Evolutionary conservation across 2,329 filamentous ascomycete species (phyloP), one percentile per base, ranked within the genome.

Genomic region (Alternaria sp.): DNA sequence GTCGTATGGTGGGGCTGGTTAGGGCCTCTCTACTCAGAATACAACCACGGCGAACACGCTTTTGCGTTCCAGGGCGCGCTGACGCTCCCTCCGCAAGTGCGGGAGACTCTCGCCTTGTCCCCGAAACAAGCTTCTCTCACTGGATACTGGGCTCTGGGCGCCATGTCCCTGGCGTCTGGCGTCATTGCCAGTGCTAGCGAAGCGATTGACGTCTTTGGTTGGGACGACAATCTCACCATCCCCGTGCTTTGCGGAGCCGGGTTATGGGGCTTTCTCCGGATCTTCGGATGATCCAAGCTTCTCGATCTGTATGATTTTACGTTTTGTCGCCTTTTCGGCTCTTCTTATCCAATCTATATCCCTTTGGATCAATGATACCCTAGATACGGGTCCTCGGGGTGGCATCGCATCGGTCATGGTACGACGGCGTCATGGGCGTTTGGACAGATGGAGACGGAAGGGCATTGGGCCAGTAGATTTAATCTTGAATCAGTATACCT

Each of bases 151-250:
- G 95, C 95, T 1, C 83, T 98, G 36, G 90, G 88, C 4, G 82
- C 92, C 59, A 88, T 98, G 87, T 92, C 93, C 74, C 66, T 97
- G 39, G 92, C 91, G 81, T 94, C 94, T 7, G 95, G 95, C n/a
- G 80, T 98, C 43, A 88, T 94, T 54, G 95, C 93, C 42, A 92
- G 93, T 57, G 89, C 89, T 44, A 97, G 93, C 73, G 95, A 99
- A 80, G 91, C 94, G 16, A 85, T 97, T 46, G 93, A 99, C 80
- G 74, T 98, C 0, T 97, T 93, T 76, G 92, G 93, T 48, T 94
- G 93, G 91, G 95, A 99, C 74, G 95, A 99, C 81, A 99, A 99
- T 79, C 83, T 99, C 70, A 98, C 94, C 51, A 99, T 99, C 78
- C 95, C 95, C 2, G 88, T 96, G 26, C 84, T 99, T 51, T 97